Evolutionary conservation across 768 basidiomycete genomes (phyloP), one percentile per base, ranked within the genome.

Genomic region (Boletus bicolor): DNA sequence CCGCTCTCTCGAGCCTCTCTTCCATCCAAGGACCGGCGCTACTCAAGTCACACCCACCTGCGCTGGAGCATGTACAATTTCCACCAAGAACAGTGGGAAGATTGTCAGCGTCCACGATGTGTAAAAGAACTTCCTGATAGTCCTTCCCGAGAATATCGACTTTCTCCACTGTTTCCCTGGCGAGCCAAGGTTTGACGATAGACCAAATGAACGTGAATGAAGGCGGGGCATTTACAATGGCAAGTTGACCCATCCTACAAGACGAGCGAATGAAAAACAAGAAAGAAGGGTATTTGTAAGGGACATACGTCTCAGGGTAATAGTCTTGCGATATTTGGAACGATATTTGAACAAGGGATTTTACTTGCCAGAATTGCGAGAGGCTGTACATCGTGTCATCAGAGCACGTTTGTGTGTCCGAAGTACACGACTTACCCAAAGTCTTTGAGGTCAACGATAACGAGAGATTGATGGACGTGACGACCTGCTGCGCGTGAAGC

Each of bases 291-390:
- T 6, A 7, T n/a, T 21, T 28, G 12, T 17, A 26, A 21, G 42
- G n/a, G 26, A 65, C 81, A 51, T 65, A 89, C 87, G 85, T 84
- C 66, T 91, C 88, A 1, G 88, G 88, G 59, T 79, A 90, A 69
- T 87, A 90, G 61, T 88, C 86, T 68, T 90, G 88, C 2, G 87
- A 89, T 53, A 90, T 76, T 60, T 89, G 86, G 67, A 90, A 87
- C 7, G 84, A 82, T 48, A 69, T 73, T 47, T 82, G 76, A 24
- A 78, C 79, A n/a, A 89, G 74, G 43, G 77, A 72, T 66, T 85
- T 87, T 75, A 88, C 83, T 62, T 88, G 82, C 88, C 88, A 91
- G 63, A 89, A 91, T 60, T 87, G 82, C 38, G 75, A 70, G 44
- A 89, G 67, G 14, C 87, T 89, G 43, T 30, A 41, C 7, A n/a